Evolutionary conservation across 768 basidiomycete genomes (phyloP).

Genomic region (Leccinum pellstonianum): DNA sequence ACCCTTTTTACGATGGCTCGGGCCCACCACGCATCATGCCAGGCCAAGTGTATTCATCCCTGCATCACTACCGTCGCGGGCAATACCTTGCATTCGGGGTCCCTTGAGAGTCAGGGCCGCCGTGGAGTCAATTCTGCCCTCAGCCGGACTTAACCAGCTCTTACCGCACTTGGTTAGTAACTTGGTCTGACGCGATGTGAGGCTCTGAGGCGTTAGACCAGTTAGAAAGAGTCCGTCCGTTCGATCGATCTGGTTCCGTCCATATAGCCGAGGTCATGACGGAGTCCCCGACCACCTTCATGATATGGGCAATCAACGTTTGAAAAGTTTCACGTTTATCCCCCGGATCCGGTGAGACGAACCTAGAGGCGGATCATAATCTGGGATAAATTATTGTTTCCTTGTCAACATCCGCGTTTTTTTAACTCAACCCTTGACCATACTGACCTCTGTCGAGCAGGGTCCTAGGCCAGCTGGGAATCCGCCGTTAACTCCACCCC

Average conservation of each 20-base stretch:
- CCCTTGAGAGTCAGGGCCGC: slow-evolving; percentile 1
- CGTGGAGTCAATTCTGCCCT: not conserved
- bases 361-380: not conserved
- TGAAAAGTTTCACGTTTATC: not conserved
- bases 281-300: not conserved
- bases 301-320: not conserved
- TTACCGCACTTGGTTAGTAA: not conserved
- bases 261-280: not conserved
- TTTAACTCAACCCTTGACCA: slow-evolving; percentile 4
- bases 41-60: not conserved
- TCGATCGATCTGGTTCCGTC: not conserved
- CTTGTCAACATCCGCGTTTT: slow-evolving; percentile 14
- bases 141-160: not conserved
- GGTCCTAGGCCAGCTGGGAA: slow-evolving; percentile 5
- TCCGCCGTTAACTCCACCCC: not conserved
- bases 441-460: slow-evolving; percentile 3
- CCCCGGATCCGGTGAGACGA: not conserved
- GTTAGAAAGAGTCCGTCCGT: not conserved
- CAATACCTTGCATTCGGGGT: not conserved
- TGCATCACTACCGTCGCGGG: not conserved
- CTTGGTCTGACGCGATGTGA: not conserved
- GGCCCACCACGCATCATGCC: no score
- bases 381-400: slow-evolving; percentile 17
- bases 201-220: not conserved
- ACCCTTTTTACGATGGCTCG: not conserved